Percentiles rank a stretch among this genome's conserved stretches.
phyloP scores from a whole-genome alignment of 2,329 filamentous ascomycete genomes.

The Fusarium paranaense region DNA sequence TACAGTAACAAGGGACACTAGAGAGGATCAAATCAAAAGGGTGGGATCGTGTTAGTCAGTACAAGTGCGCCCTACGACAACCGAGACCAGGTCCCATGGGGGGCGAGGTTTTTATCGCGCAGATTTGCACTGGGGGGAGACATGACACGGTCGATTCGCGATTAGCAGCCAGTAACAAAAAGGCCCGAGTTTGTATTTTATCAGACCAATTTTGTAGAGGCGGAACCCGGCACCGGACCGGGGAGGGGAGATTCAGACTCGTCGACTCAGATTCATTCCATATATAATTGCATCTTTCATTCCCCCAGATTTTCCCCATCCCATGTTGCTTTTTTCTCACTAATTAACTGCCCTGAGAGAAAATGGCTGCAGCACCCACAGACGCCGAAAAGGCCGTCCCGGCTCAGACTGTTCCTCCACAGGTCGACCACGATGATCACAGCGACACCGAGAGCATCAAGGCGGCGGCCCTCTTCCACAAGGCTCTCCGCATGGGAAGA shows the following conservation, averaged over 20 bases:
- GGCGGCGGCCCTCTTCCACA: slow-evolving; percentile 45
- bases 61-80: background rate
- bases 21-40: background rate
- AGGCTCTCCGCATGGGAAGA: slow-evolving; percentile 50
- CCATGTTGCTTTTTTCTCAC: background rate
- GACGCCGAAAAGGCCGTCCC: slow-evolving; percentile 36
- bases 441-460: slow-evolving; percentile 45
- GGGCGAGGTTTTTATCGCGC: slow-evolving; percentile 40
- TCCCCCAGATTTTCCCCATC: background rate
- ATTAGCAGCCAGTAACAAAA: slow-evolving; percentile 7
- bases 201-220: slow-evolving; percentile 28
- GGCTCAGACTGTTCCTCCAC: slow-evolving; percentile 20
- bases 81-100: background rate
- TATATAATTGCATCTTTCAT: slow-evolving; percentile 9
- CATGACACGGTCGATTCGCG: slow-evolving; percentile 27
- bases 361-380: slow-evolving; percentile 3
- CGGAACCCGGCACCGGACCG: slow-evolving; percentile 34
- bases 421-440: slow-evolving; percentile 35
- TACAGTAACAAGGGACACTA: background rate
- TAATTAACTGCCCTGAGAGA: background rate
- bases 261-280: slow-evolving; percentile 9
- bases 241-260: slow-evolving; percentile 21
- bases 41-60: background rate
- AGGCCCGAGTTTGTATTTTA: slow-evolving; percentile 12
- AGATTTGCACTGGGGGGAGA: slow-evolving; percentile 18